Percentiles rank a stretch among this genome's conserved stretches.
phyloP scores from a whole-genome alignment of 192 early-diverging fungal species.

The Coemansia sp. region DNA sequence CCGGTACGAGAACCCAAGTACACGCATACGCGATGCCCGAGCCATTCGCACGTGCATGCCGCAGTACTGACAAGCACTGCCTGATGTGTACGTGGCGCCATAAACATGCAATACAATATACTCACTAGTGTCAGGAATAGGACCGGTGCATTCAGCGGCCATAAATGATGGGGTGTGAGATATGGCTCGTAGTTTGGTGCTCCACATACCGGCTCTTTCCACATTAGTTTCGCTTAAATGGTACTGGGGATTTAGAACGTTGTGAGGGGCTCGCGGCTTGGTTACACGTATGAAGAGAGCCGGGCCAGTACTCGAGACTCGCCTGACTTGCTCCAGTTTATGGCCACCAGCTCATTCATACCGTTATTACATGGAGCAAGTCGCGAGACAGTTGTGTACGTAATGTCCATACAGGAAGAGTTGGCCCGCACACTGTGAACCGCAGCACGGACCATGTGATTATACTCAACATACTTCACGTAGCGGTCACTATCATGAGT shows the following conservation, averaged over 20 bases:
- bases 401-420: constrained; percentile 14
- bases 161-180: neutral
- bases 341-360: no score
- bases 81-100: constrained; percentile 67
- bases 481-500: neutral
- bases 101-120: constrained; percentile 65
- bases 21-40: constrained; percentile 29
- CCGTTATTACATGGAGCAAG: constrained; percentile 1
- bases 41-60: constrained; percentile 50
- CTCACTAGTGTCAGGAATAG: no score
- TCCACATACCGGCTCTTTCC: no score
- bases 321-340: neutral
- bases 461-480: neutral
- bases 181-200: no score
- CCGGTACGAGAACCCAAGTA: constrained; percentile 70
- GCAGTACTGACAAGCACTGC: constrained; percentile 43
- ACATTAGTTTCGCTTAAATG: no score
- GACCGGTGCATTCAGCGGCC: neutral
- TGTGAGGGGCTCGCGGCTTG: neutral
- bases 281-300: neutral
- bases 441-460: neutral
- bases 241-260: constrained; percentile 3
- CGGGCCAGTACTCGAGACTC: constrained; percentile 8
- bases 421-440: constrained; percentile 12
- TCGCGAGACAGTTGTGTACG: constrained; percentile 27